phyloP scores from a whole-genome alignment of 2,329 filamentous ascomycete species.

The Penicillium sp. region DNA sequence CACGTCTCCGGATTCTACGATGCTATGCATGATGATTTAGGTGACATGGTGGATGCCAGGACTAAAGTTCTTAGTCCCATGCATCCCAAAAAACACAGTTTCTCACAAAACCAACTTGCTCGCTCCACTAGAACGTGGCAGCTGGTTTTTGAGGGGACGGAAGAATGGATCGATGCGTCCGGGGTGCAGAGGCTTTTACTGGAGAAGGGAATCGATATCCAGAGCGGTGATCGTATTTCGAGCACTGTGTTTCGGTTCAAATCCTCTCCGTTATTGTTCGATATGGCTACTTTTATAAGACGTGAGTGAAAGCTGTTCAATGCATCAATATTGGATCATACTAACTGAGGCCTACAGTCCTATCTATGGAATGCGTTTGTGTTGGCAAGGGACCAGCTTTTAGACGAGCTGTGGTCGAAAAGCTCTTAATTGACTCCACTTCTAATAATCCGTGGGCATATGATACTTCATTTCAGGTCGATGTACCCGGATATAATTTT shows the following conservation, averaged over 20 bases:
- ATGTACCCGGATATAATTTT: background rate
- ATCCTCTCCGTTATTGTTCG: conserved; percentile 8
- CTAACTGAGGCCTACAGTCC: conserved; percentile 6
- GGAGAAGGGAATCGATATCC: conserved; percentile 16
- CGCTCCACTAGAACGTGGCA: conserved; percentile 17
- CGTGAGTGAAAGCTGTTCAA: conserved; percentile 13
- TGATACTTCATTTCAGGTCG: background rate
- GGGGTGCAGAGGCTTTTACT: conserved; percentile 23
- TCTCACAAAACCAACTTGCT: conserved; percentile 11
- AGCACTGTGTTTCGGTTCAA: conserved; percentile 6
- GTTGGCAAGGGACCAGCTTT: conserved; percentile 26
- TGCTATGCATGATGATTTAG: conserved; percentile 15
- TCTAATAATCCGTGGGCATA: conserved; percentile 13
- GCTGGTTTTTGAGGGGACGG: conserved; percentile 12
- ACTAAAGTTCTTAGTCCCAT: conserved; percentile 16
- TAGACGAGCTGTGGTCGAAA: conserved; percentile 21
- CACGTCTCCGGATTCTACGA: conserved; percentile 16
- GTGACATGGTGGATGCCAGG: conserved; percentile 14
- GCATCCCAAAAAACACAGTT: conserved; percentile 7
- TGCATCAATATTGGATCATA: background rate
- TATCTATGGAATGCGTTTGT: conserved; percentile 19
- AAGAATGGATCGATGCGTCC: conserved; percentile 24
- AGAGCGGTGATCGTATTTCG: conserved; percentile 4
- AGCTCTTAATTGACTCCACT: conserved; percentile 19
- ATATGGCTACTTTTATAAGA: conserved; percentile 16